A percentile compares a stretch with the other conserved stretches of the same genome.
Evolutionary conservation across 345 rosid species (phyloP).

Genomic region (Chamaenerion angustifolium): DNA sequence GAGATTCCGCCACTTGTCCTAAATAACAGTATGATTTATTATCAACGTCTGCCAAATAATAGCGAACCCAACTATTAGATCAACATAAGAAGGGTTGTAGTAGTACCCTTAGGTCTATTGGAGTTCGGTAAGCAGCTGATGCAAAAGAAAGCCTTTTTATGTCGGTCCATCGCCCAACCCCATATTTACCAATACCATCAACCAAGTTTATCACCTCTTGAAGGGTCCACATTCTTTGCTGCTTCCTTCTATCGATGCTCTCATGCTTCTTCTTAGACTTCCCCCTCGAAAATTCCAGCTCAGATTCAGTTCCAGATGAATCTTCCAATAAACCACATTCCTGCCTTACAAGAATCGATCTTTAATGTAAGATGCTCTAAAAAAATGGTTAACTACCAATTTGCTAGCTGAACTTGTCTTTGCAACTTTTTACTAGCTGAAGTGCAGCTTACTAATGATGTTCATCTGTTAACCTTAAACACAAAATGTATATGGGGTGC

Average conservation of each 20-base stretch:
- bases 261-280: slow-evolving; percentile 23
- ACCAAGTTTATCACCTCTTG: slow-evolving; percentile 63
- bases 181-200: slow-evolving; percentile 75
- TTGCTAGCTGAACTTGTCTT: too few relatives aligned
- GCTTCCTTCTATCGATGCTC: slow-evolving; percentile 58
- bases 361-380: neutral
- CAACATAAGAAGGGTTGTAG: neutral
- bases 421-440: slow-evolving; percentile 2
- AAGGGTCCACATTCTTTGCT: slow-evolving; percentile 80
- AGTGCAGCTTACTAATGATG: neutral
- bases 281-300: slow-evolving; percentile 27
- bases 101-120: slow-evolving; percentile 80
- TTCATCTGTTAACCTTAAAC: too few relatives aligned
- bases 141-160: slow-evolving; percentile 58
- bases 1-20: slow-evolving; percentile 98
- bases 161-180: slow-evolving; percentile 91
- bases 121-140: slow-evolving; percentile 60
- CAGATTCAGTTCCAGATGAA: slow-evolving; percentile 40
- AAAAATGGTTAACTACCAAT: neutral
- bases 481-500: too few relatives aligned
- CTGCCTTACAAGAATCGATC: slow-evolving; percentile 10
- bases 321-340: slow-evolving; percentile 30
- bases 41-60: too few relatives aligned
- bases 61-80: neutral
- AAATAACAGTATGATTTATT: slow-evolving; percentile 6